A percentile compares a stretch with the other conserved stretches of the same genome.
These are phyloP conservation scores for Solanum pimpinellifolium DNA, from an alignment of 257 asterid genomes.

Conservation along the genomic window DNA sequence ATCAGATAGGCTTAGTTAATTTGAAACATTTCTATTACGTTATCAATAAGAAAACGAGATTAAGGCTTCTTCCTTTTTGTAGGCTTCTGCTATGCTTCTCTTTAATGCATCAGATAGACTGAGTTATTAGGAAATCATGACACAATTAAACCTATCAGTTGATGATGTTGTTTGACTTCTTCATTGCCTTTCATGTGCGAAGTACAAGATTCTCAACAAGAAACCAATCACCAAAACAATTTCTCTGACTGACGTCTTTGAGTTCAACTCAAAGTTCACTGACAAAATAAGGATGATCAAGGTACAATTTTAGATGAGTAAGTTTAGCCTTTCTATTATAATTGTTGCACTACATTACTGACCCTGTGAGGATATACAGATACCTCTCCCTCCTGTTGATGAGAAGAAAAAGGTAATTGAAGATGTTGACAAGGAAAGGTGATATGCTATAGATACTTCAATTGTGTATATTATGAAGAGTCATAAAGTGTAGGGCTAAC, in stretches of 20 bases:
- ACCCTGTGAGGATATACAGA: constrained; percentile 21
- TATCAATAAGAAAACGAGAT: neutral
- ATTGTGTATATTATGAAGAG: constrained; percentile 97
- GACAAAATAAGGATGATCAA: constrained; percentile 94
- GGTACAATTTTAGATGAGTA: constrained; percentile 21
- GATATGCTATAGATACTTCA: constrained; percentile 96
- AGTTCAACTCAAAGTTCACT: constrained; percentile 80
- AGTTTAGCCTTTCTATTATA: neutral
- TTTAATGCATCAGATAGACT: constrained; percentile 78
- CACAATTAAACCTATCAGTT: constrained; percentile 75
- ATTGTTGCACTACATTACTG: neutral
- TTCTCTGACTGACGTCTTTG: constrained; percentile 69
- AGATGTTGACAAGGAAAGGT: constrained; percentile 94
- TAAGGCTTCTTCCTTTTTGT: neutral
- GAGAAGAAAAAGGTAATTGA: constrained; percentile 93
- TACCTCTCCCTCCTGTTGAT: constrained; percentile 96
- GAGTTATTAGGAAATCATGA: constrained; percentile 83
- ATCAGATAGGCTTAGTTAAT: neutral
- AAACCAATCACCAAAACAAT: constrained; percentile 84
- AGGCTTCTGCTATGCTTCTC: constrained; percentile 84
- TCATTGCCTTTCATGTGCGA: constrained; percentile 97
- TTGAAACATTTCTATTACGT: neutral
- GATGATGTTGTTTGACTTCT: constrained; percentile 90
- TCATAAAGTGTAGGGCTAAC: constrained; percentile 76
- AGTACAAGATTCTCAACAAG: constrained; percentile 73